Base-by-base conservation (phyloP, 1,284 basidiomycete genomes). In the Ustanciosporium gigantosporum region DNA sequence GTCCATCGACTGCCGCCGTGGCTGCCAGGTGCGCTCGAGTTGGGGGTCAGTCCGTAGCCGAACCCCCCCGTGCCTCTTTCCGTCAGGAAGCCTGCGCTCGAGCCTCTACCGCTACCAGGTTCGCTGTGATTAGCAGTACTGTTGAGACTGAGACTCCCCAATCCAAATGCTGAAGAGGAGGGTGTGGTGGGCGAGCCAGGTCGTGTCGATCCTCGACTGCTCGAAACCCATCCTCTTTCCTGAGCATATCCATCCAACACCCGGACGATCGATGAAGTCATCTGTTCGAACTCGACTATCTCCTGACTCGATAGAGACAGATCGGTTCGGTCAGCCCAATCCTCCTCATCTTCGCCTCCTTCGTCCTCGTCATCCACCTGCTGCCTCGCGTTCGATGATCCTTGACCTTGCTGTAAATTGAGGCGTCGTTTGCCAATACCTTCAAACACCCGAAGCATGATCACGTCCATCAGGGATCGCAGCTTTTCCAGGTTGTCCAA, bases 401-500 rank as follows among this genome's bases (percentile, higher is more conserved):
- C 35, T 27, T 21, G 16, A 20, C 31, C 34, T 36, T 38, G 22
- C 19, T 32, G 35, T n/a, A n/a, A n/a, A n/a, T n/a, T n/a, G 42
- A 19, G 36, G 5, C 42, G 13, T 20, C 27, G 24, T 41, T 71
- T 66, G 8, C 68, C 70, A 32, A 76, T 71, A 6, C 92, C 91
- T 71, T 96, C 89, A 68, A 92, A 96, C 1, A 95, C 90, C 34
- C 93, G 85, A 41, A 93, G 81, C 86, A 96, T 87, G 74, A 88
- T 91, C 3, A 82, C 81, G 70, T 95, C 90, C 82, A 95, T 85
- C 65, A 89, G 81, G 22, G 81, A 81, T 79, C 93, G 92, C 68
- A 97, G 81, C n/a, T 86, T 83, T 73, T 89, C 87, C 19, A 95
- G 81, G 67, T 91, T 87, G 76, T 94, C 90, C 60, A 97, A 80